Conservation (phyloP, 1,284 basidiomycete genomes). For the Coniophora puteana region DNA sequence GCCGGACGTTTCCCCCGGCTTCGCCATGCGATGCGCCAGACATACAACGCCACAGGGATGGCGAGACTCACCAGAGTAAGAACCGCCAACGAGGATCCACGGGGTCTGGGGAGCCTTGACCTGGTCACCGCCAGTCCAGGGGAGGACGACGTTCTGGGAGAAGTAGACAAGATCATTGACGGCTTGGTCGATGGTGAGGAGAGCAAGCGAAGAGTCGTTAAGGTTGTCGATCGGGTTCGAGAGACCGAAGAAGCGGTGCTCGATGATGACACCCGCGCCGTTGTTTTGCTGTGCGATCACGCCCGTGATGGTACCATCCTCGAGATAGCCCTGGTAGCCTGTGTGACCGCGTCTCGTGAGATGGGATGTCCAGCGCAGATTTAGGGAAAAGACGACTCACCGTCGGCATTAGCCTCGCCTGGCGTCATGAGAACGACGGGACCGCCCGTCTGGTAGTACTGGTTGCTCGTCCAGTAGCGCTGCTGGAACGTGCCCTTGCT, state of each 20-base stretch:
- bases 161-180: constrained; percentile 72
- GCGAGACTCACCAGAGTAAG: constrained; percentile 52
- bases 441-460: constrained; percentile 65
- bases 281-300: constrained; percentile 64
- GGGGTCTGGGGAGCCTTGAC: constrained; percentile 56
- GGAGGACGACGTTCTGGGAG: constrained; percentile 58
- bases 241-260: constrained; percentile 50
- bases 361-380: constrained; percentile 21
- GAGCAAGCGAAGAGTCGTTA: constrained; percentile 49
- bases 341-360: constrained; percentile 32
- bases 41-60: not conserved
- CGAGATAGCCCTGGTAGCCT: constrained; percentile 57
- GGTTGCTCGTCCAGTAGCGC: constrained; percentile 64
- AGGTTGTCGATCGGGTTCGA: constrained; percentile 61
- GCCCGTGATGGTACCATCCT: constrained; percentile 62
- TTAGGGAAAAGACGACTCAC: too few relatives aligned
- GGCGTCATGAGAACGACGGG: constrained; percentile 62
- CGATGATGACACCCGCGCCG: constrained; percentile 59
- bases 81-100: constrained; percentile 71
- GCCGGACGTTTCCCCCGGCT: too few relatives aligned
- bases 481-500: constrained; percentile 76
- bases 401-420: constrained; percentile 41
- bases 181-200: constrained; percentile 69
- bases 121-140: constrained; percentile 60
- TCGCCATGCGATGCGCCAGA: not conserved